These are phyloP conservation scores for Phytopythium boreale DNA, from an alignment of 352 stramenopile genomes.

Conservation along the genomic window DNA sequence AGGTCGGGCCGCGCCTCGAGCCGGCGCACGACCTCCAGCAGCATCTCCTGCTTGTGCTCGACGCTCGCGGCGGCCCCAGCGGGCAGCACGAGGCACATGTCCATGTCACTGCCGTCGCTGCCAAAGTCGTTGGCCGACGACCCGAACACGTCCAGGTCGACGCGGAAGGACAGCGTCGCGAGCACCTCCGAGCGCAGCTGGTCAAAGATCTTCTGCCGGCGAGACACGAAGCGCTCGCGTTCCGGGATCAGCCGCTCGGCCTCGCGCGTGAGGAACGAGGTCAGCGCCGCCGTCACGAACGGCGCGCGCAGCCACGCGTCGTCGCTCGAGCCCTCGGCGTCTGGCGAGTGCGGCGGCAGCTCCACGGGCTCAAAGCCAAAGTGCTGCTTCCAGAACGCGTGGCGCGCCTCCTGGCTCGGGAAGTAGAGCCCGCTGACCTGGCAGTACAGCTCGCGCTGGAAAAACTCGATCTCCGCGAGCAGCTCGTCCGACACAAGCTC, in stretches of 20 bases:
- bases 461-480: constrained; percentile 48
- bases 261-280: constrained; percentile 46
- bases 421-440: constrained; percentile 79
- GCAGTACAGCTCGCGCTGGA: constrained; percentile 69
- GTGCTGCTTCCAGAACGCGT: constrained; percentile 58
- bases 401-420: constrained; percentile 30
- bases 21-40: constrained; percentile 52
- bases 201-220: constrained; percentile 70
- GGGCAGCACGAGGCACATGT: constrained; percentile 90
- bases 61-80: constrained; percentile 15
- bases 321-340: background rate
- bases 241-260: constrained; percentile 62
- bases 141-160: constrained; percentile 90
- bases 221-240: constrained; percentile 45
- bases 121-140: constrained; percentile 98
- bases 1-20: constrained; percentile 60
- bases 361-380: constrained; percentile 57
- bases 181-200: constrained; percentile 59
- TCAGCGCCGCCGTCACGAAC: constrained; percentile 45
- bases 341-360: constrained; percentile 7
- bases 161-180: constrained; percentile 44
- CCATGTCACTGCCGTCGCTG: constrained; percentile 88
- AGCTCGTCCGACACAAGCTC: constrained; percentile 58
- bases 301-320: constrained; percentile 28
- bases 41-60: constrained; percentile 69